Evolutionary conservation across 2,329 filamentous ascomycete species (phyloP), one percentile per base, ranked within the genome.

Genomic region (Aspergillus bombycis): DNA sequence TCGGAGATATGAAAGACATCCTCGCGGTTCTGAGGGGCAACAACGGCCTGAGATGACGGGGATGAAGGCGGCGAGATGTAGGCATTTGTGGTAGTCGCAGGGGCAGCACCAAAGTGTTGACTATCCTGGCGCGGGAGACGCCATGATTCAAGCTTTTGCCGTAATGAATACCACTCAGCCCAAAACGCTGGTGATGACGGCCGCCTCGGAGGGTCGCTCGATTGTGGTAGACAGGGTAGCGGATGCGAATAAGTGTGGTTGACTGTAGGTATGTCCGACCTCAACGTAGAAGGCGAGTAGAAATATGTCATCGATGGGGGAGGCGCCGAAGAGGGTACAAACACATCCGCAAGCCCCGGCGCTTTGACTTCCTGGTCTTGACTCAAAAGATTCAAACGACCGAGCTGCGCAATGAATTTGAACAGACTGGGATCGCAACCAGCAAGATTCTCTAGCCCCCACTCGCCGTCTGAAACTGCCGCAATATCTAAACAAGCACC

Each of bases 401-500:
- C 93, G 2, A 97, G 87, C 73, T 91, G 90, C 69, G 90, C 89
- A 69, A 97, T 91, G 7, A 92, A 88, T 78, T 91, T 93, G 85
- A 97, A 97, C 2, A 97, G 84, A 63, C 90, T 86, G 8, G 91
- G 88, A 74, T 97, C 93, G 73, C 94, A 97, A 45, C 94, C 94
- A 3, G 93, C 90, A 57, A 96, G 84, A 74, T 96, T 95, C 79
- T 97, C 94, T 28, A 91, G 81, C 2, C 91, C 89, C 66, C 89
- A 91, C 69, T 91, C 86, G 72, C 92, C 88, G 32, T 87, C 83
- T 14, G 88, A 86, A 66, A 88, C 83, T 64, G 86, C 82, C 62
- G 87, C 83, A 79, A 89, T 87, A 67, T 90, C 88, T 38, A 91
- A 77, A 58, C 85, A 86, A 38, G 85, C 82, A 30, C 86, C 86